These are phyloP conservation scores for Colletotrichum cereale DNA, from an alignment of 2,329 filamentous ascomycete species.

Conservation along the genomic window DNA sequence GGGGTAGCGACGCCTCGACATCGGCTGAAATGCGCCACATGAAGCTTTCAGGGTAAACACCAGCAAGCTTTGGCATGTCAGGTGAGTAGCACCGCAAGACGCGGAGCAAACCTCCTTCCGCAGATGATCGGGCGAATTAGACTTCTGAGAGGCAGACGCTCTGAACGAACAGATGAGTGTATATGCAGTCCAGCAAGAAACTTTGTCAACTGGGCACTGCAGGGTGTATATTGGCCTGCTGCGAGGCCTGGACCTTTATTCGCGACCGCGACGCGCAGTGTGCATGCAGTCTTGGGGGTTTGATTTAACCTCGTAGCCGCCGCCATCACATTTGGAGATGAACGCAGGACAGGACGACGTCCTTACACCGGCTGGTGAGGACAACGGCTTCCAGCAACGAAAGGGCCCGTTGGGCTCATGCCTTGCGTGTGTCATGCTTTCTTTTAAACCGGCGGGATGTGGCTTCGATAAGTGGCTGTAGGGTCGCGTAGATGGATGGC, in stretches of 20 bases:
- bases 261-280: neutral
- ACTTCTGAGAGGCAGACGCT: neutral
- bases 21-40: conserved; percentile 15
- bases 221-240: neutral
- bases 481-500: conserved; percentile 14
- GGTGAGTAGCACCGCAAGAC: neutral
- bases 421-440: conserved; percentile 31
- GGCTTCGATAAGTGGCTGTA: conserved; percentile 19
- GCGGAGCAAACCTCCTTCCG: conserved; percentile 9
- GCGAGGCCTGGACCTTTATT: conserved; percentile 18
- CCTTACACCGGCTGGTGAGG: neutral
- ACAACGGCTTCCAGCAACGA: conserved; percentile 20
- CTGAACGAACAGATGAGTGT: neutral
- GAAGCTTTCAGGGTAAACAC: conserved; percentile 9
- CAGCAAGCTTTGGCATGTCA: conserved; percentile 18
- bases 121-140: conserved; percentile 6
- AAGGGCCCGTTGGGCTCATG: conserved; percentile 4
- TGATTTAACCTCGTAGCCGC: conserved; percentile 27
- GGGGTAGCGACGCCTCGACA: conserved; percentile 12
- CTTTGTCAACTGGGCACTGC: neutral
- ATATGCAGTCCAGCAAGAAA: conserved; percentile 44
- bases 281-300: conserved; percentile 8
- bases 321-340: conserved; percentile 10
- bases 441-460: conserved; percentile 10
- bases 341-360: conserved; percentile 1